Evolutionary conservation across 108 stramenopile species (phyloP).

Genomic region (Cylindrotheca fusiformis): DNA sequence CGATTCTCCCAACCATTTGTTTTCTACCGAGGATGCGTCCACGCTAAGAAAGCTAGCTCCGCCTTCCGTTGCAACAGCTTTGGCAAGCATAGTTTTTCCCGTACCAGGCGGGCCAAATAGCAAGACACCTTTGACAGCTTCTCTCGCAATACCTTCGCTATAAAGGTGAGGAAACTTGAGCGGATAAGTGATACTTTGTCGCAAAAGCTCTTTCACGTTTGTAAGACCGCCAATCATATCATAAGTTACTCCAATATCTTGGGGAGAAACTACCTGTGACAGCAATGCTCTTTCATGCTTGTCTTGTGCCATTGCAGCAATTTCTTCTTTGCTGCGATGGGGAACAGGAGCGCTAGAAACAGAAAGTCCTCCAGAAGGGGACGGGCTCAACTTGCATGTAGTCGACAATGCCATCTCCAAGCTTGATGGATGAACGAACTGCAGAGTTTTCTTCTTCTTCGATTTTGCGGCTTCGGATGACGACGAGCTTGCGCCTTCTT

Average conservation of each 20-base stretch:
- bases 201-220: conserved; percentile 91
- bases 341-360: conserved; percentile 40
- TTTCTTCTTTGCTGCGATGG: conserved; percentile 76
- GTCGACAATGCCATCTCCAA: conserved; percentile 73
- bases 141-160: conserved; percentile 90
- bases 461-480: conserved; percentile 10
- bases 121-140: conserved; percentile 95
- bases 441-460: conserved; percentile 12
- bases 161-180: conserved; percentile 95
- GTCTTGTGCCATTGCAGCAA: conserved; percentile 81
- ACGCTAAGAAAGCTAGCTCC: conserved; percentile 95
- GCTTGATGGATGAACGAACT: conserved; percentile 73
- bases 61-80: conserved; percentile 98
- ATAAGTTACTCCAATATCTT: conserved; percentile 94
- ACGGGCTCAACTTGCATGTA: conserved; percentile 73
- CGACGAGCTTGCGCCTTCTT: conserved; percentile 12
- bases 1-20: conserved; percentile 98
- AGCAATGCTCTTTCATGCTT: conserved; percentile 89
- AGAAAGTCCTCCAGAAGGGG: conserved; percentile 67
- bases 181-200: conserved; percentile 95
- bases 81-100: conserved; percentile 90
- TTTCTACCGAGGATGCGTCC: conserved; percentile 95
- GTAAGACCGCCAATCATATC: conserved; percentile 94
- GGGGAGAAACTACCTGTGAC: conserved; percentile 80
- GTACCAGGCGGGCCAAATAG: conserved; percentile 94